Evolutionary conservation across 345 rosid species (phyloP).

Genomic region (Rhizophora apiculata): DNA sequence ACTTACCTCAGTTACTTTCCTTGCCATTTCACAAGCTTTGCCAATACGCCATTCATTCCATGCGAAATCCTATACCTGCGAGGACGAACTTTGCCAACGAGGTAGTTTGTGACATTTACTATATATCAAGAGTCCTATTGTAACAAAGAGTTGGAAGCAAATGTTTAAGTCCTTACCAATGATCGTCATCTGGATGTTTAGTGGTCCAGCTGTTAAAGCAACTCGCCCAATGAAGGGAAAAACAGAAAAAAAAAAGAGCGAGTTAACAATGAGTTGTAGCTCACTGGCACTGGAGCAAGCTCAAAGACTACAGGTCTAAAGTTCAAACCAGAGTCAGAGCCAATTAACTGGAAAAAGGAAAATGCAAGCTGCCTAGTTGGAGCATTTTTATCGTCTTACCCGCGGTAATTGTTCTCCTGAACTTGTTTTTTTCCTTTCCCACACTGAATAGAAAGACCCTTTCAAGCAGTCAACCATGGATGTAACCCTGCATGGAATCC

Average conservation of each 20-base stretch:
- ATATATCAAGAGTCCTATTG: conserved; percentile 11
- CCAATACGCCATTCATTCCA: conserved; percentile 11
- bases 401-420: conserved; percentile 29
- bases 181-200: conserved; percentile 16
- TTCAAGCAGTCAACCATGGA: conserved; percentile 30
- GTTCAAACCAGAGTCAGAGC: conserved; percentile 1
- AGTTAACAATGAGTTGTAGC: too few species aligned
- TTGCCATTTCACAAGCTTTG: conserved; percentile 16
- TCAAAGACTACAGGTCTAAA: conserved; percentile 18
- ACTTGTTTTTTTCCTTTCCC: conserved; percentile 19
- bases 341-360: neutral
- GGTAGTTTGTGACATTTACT: conserved; percentile 20
- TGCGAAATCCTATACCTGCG: conserved; percentile 16
- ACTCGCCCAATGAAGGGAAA: conserved; percentile 13
- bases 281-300: conserved; percentile 3
- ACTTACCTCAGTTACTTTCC: conserved; percentile 1
- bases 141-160: conserved; percentile 19
- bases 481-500: conserved; percentile 24
- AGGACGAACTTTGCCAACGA: conserved; percentile 7
- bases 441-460: conserved; percentile 18
- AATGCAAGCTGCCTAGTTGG: conserved; percentile 26
- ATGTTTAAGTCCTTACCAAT: conserved; percentile 25
- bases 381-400: conserved; percentile 23
- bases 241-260: neutral
- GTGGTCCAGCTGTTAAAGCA: conserved; percentile 7